Conservation (phyloP, 768 basidiomycete genomes). For the Lyophyllum semitale region DNA sequence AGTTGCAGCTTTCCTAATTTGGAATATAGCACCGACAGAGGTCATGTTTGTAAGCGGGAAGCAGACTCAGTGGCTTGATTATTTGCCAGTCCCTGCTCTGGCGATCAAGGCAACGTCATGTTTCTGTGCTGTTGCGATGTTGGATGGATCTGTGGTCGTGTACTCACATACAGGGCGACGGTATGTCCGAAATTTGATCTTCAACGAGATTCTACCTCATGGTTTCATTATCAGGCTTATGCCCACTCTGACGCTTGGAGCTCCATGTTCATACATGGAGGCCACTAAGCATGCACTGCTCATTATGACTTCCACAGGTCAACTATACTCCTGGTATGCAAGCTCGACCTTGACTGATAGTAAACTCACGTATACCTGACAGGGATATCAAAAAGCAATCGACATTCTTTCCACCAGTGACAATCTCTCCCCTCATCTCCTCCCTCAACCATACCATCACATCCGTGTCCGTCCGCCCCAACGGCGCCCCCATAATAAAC, state of each 20-base stretch:
- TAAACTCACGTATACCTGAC: too few species aligned
- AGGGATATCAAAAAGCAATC: conserved; percentile 78
- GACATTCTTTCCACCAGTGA: conserved; percentile 66
- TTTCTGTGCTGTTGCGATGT: conserved; percentile 77
- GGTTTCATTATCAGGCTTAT: conserved; percentile 56
- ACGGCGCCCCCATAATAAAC: conserved; percentile 77
- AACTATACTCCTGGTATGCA: conserved; percentile 74
- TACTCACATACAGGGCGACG: conserved; percentile 85
- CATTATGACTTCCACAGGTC: conserved; percentile 71
- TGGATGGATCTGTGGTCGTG: conserved; percentile 80
- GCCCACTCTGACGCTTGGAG: conserved; percentile 73
- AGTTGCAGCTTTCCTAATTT: not conserved
- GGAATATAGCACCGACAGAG: conserved; percentile 57
- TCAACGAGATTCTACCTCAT: not conserved
- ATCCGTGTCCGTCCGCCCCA: conserved; percentile 69
- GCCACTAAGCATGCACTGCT: conserved; percentile 66
- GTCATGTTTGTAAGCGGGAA: conserved; percentile 64
- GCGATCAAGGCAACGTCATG: conserved; percentile 58
- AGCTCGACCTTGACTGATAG: too few species aligned
- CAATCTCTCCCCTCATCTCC: conserved; percentile 60
- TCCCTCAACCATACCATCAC: conserved; percentile 63
- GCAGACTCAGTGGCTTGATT: conserved; percentile 89
- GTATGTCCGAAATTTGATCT: conserved; percentile 42
- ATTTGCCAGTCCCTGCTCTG: conserved; percentile 73
- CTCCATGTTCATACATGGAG: conserved; percentile 69